These are phyloP conservation scores for Pleodorina starrii DNA, from an alignment of 139 green algal genomes.

Conservation along the genomic window DNA sequence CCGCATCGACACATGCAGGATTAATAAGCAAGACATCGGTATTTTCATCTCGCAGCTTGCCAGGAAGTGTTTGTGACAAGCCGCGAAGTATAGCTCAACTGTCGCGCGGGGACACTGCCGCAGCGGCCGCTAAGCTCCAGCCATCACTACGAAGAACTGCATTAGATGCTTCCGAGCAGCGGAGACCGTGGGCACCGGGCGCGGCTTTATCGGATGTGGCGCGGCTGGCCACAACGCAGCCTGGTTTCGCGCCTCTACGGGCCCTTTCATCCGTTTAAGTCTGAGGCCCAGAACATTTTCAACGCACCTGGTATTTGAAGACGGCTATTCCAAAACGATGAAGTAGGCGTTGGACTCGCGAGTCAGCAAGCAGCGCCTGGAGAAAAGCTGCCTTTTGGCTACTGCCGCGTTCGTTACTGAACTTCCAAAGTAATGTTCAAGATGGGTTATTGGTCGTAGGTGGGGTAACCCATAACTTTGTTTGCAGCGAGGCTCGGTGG, in stretches of 20 bases:
- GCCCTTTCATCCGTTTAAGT: too few relatives aligned
- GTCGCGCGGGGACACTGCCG: background rate
- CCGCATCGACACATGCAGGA: too few relatives aligned
- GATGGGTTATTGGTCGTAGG: background rate
- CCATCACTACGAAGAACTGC: too few relatives aligned
- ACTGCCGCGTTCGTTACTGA: too few relatives aligned
- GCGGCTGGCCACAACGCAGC: background rate
- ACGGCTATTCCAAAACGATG: too few relatives aligned
- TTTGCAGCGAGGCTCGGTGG: background rate
- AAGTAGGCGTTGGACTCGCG: background rate
- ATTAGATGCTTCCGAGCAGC: too few relatives aligned
- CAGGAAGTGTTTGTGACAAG: background rate
- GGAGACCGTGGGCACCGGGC: too few relatives aligned
- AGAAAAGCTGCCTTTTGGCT: too few relatives aligned
- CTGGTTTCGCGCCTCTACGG: background rate
- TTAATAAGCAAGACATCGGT: too few relatives aligned
- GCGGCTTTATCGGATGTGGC: background rate
- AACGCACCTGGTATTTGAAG: background rate
- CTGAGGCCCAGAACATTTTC: too few relatives aligned
- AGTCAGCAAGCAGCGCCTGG: conserved; percentile 17
- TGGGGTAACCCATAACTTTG: background rate
- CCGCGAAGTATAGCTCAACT: background rate
- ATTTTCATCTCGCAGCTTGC: background rate
- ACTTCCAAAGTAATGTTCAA: background rate
- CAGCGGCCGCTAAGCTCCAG: too few relatives aligned